Evolutionary conservation across 2,329 filamentous ascomycete genomes (phyloP), one percentile per base, ranked within the genome.

Genomic region (Neonectria hederae): DNA sequence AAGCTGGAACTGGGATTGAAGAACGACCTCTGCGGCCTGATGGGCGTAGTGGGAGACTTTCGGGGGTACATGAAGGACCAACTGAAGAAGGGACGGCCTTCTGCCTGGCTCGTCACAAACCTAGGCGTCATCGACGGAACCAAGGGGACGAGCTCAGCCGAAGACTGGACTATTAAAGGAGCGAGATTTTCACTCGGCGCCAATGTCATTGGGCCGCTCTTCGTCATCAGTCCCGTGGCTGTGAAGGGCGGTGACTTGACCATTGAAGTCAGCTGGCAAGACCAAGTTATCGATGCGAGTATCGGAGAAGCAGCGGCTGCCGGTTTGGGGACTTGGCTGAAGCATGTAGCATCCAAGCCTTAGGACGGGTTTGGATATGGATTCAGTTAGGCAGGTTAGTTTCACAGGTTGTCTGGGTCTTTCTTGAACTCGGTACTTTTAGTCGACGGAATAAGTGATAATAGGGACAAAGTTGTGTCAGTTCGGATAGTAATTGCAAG

Each of bases 71-170:
- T 57, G 10, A 55, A 48, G 22, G 58, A 63, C 17, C 19, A 51
- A 5, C 52, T 56, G n/a, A 63, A 63, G 42, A 69, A 66, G 63
- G 68, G 69, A 10, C 61, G 74, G 4, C n/a, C n/a, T 3, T 1
- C 35, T 3, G 57, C 69, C 1, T 70, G 68, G 65, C 38, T 67
- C 8, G 65, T 72, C 19, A 71, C 59, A 21, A 76, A 74, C 58
- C 38, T 76, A 5, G 73, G 74, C 8, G 73, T 73, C 14, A 53
- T 73, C 9, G 65, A 71, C n/a, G 69, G 68, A 40, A 24, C 28
- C 35, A 21, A 21, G 14, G 24, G 17, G 13, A 22, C 22, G 24
- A 6, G 24, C 4, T 10, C 42, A 2, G 5, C 26, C 14, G 24
- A 49, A 22, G 48, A 17, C 2, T 74, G 72, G 74, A 54, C 45